Evolutionary conservation across 352 stramenopile genomes (phyloP).

Genomic region (Phytophthora pistaciae): DNA sequence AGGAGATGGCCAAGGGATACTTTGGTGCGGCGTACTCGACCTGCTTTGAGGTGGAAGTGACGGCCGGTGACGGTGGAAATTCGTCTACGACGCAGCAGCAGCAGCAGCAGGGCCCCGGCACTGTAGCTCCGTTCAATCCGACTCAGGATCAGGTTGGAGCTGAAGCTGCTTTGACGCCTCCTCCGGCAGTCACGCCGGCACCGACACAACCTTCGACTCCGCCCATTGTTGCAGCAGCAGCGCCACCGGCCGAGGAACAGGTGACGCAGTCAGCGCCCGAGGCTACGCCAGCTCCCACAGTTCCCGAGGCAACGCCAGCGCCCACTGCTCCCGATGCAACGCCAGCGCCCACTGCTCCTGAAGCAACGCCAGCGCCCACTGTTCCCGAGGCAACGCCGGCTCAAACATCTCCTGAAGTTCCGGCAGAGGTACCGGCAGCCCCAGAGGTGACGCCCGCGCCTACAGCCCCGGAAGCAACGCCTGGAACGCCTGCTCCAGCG

Average conservation of each 20-base stretch:
- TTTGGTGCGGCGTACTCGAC: constrained; percentile 76
- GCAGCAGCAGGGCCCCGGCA: neutral
- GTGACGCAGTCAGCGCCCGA: neutral
- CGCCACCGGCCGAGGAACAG: constrained; percentile 2
- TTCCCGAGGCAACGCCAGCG: neutral
- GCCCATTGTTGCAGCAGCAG: constrained; percentile 9
- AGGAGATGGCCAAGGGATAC: constrained; percentile 59
- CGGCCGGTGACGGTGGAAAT: constrained; percentile 2
- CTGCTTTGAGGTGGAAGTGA: constrained; percentile 69
- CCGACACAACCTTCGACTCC: constrained; percentile 1
- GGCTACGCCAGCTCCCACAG: constrained; percentile 4
- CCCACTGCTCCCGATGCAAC: neutral
- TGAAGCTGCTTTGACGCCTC: constrained; percentile 5
- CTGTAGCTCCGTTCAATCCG: neutral
- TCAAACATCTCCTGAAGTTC: constrained; percentile 1
- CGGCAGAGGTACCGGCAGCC: neutral
- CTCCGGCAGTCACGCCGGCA: neutral
- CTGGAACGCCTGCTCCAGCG: neutral
- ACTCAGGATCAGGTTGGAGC: constrained; percentile 2
- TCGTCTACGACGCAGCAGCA: constrained; percentile 6
- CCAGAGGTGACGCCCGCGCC: constrained; percentile 3
- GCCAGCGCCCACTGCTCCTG: neutral
- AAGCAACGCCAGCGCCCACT: constrained; percentile 1
- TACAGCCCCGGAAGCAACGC: constrained; percentile 1
- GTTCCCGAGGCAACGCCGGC: neutral